Base-by-base conservation (phyloP, 1,139 yeast genomes). In the Blastobotrys elegans region DNA sequence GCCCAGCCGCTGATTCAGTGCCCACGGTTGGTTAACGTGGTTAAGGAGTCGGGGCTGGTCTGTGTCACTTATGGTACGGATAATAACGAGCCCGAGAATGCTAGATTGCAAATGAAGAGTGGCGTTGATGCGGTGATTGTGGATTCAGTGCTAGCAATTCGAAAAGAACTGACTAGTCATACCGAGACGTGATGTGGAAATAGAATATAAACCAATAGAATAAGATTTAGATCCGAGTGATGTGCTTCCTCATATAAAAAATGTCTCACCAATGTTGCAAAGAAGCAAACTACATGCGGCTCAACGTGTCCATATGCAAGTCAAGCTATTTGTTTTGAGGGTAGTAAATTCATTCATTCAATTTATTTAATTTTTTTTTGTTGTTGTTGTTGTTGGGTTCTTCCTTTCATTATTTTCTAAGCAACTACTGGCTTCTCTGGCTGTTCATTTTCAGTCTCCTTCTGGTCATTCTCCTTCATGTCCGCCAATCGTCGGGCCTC, bases 61-160 rank as follows among this genome's bases (percentile, higher is more conserved):
- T 90, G 97, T 66, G 95, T 92, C 48, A 87, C 96, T 0, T 92
- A 92, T 60, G 98, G 98, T 32, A 75, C 77, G 1, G 76, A 77
- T 61, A 92, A 92, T 65, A 92, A 92, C 60, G 82, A 81, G 41
- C 96, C 97, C 0, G 88, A 80, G 50, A 80, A 83, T 56, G 92
- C 96, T 31, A 82, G 81, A 57, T 72, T 85, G 51, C 97, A 92
- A 65, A 84, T 92, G 83, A 80, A 79, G 56, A 92, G 95, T 10
- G 97, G 97, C 13, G 96, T 92, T 7, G 97, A 92, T 71, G 98
- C 98, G 0, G 97, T 92, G 18, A 92, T 92, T 68, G 97, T 88
- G 4, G 97, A 92, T 66, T 84, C 89, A 52, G 97, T 92, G 2
- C 73, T 90, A 62, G 97, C 97, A 0, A 95, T 90, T 13, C 76